Evolutionary conservation across 768 basidiomycete genomes (phyloP).

Genomic region (Rubroboletus satanas): DNA sequence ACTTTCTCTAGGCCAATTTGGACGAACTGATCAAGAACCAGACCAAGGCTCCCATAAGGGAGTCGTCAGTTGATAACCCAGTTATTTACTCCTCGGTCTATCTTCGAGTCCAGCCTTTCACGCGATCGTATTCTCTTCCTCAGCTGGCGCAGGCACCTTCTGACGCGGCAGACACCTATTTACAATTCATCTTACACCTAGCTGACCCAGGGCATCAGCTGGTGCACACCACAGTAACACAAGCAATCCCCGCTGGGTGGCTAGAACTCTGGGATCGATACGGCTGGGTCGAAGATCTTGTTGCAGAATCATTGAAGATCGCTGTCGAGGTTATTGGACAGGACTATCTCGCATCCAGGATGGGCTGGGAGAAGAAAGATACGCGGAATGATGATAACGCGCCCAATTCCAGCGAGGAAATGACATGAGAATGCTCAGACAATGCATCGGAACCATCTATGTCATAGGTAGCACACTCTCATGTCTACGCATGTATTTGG

Average conservation of each 20-base stretch:
- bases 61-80: slow-evolving; percentile 45
- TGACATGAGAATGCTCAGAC: slow-evolving; percentile 4
- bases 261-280: slow-evolving; percentile 86
- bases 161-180: slow-evolving; percentile 32
- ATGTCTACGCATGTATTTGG: slow-evolving; percentile 10
- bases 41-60: slow-evolving; percentile 30
- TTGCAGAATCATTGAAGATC: slow-evolving; percentile 81
- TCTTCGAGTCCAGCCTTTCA: slow-evolving; percentile 88
- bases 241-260: slow-evolving; percentile 83
- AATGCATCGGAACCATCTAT: slow-evolving; percentile 2
- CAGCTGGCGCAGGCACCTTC: slow-evolving; percentile 23
- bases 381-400: slow-evolving; percentile 4
- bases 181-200: slow-evolving; percentile 63
- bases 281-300: slow-evolving; percentile 93
- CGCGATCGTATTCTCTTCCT: slow-evolving; percentile 50
- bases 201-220: slow-evolving; percentile 79
- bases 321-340: slow-evolving; percentile 90
- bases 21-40: slow-evolving; percentile 72
- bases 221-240: slow-evolving; percentile 73
- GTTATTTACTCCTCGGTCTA: slow-evolving; percentile 88
- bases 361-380: slow-evolving; percentile 66
- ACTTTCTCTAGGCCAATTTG: slow-evolving; percentile 59
- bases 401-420: slow-evolving; percentile 5
- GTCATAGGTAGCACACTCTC: slow-evolving; percentile 6
- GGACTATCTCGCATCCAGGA: slow-evolving; percentile 81